These are phyloP conservation scores for Acanthamoeba royreba DNA, from an alignment of 208 protist species.

Conservation along the genomic window DNA sequence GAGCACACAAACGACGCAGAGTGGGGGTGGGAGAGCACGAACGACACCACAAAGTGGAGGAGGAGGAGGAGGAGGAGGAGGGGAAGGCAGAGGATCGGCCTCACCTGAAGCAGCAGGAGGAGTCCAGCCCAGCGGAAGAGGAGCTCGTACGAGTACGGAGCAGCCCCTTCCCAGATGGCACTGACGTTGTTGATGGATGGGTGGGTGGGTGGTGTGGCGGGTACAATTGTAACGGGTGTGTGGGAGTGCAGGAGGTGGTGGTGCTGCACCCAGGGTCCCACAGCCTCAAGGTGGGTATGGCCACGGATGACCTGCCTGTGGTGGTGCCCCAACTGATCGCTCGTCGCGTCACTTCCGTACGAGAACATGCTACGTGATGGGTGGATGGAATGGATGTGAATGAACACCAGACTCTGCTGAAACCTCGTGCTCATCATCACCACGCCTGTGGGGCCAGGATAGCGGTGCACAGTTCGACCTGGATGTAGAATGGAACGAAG, in stretches of 20 bases:
- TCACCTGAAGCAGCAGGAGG: no score
- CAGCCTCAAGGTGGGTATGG: neutral
- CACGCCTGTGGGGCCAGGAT: neutral
- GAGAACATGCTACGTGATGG: no score
- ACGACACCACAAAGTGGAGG: no score
- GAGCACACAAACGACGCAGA: no score
- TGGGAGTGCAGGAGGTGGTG: neutral
- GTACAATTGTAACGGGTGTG: neutral
- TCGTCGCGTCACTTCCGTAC: neutral
- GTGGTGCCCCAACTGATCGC: neutral
- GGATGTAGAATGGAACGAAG: neutral
- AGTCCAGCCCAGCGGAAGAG: no score
- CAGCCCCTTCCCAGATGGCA: no score
- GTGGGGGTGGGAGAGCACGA: no score
- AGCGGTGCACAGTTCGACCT: neutral
- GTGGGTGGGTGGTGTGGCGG: neutral
- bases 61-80: no score
- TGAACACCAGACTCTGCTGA: neutral
- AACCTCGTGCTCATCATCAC: neutral
- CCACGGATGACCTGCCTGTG: neutral
- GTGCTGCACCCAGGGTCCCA: constrained; percentile 11
- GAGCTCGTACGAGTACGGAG: no score
- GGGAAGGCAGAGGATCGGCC: no score
- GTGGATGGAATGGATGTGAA: neutral
- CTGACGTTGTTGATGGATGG: no score